Percentiles rank a stretch among this genome's conserved stretches.
phyloP scores from a whole-genome alignment of 352 stramenopile species.

The Pythium monospermum region DNA sequence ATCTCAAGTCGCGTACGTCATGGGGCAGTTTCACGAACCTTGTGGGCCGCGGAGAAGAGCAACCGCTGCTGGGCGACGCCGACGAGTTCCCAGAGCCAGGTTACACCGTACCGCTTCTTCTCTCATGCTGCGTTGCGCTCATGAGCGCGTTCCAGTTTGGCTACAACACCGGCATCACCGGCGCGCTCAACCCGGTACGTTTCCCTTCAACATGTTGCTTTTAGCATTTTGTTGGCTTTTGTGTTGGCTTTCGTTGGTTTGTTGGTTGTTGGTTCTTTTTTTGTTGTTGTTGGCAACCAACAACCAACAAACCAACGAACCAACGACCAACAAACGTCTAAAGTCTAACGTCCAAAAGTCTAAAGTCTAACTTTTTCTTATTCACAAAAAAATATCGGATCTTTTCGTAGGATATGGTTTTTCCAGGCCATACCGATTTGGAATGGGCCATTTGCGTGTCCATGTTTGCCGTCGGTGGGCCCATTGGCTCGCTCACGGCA shows the following conservation, averaged over 20 bases:
- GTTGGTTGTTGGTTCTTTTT: conserved; percentile 1
- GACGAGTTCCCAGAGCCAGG: conserved; percentile 32
- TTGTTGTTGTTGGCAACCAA: conserved; percentile 3
- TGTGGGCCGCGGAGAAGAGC: conserved; percentile 56
- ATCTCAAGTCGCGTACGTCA: conserved; percentile 38
- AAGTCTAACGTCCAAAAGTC: not conserved
- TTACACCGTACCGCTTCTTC: conserved; percentile 35
- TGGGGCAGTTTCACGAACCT: conserved; percentile 44
- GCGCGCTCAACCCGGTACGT: conserved; percentile 30
- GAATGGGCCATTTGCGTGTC: conserved; percentile 41
- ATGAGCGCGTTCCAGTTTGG: conserved; percentile 38
- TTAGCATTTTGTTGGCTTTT: conserved; percentile 8
- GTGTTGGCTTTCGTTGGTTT: conserved; percentile 10
- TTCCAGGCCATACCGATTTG: conserved; percentile 29
- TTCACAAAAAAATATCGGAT: too few relatives aligned
- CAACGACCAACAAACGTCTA: conserved; percentile 2
- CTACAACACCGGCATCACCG: conserved; percentile 43
- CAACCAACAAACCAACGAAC: too few relatives aligned
- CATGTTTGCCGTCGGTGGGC: conserved; percentile 37
- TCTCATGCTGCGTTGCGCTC: conserved; percentile 40
- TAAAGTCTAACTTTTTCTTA: conserved; percentile 16
- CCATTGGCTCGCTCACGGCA: conserved; percentile 33
- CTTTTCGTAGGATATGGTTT: conserved; percentile 29
- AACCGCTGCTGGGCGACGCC: conserved; percentile 35
- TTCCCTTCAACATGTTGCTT: not conserved